Evolutionary conservation across 2,329 filamentous ascomycete species (phyloP), one percentile per base, ranked within the genome.

Genomic region (Fusarium equiseti): DNA sequence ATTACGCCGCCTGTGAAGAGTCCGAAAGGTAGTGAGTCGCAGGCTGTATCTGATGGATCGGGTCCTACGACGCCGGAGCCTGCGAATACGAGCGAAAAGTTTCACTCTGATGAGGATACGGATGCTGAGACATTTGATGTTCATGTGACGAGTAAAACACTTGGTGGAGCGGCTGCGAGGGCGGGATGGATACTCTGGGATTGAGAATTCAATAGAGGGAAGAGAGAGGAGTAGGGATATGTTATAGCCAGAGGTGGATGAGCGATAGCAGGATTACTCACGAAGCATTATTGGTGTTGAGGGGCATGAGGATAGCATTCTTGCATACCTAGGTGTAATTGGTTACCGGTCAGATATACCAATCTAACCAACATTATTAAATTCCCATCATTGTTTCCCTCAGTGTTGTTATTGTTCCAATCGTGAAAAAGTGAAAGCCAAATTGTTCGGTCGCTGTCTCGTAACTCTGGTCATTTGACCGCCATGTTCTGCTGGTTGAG

Each of bases 101-200:
- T 68, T 4, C 76, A 77, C 38, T 79, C 77, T 5, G 79, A 78
- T 54, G 78, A 79, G n/a, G 78, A 68, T 5, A 78, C 78, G 8
- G 79, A 80, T 24, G 75, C 77, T 26, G 78, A 80, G 8, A 73
- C 74, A 9, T 76, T 72, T 48, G 77, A 79, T 20, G 40, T 59
- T 2, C 63, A 60, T 12, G 42, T 60, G 50, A 55, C 52, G 31
- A 70, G 48, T 54, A 42, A 56, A 5, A 52, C 40, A 8, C 56
- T 29, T 4, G 52, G 54, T 26, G 61, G 69, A 7, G 66, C 66
- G 13, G 61, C 49, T 27, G 66, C 53, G 29, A 63, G 73, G 31
- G 73, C 66, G 6, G 71, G 73, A 16, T 75, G 73, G 73, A 65
- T 75, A 16, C 59, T 75, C 4, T 75, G 73, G 73, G 73, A 75